phyloP scores from a whole-genome alignment of 345 rosid species.

The Eucalyptus tenuipes region DNA sequence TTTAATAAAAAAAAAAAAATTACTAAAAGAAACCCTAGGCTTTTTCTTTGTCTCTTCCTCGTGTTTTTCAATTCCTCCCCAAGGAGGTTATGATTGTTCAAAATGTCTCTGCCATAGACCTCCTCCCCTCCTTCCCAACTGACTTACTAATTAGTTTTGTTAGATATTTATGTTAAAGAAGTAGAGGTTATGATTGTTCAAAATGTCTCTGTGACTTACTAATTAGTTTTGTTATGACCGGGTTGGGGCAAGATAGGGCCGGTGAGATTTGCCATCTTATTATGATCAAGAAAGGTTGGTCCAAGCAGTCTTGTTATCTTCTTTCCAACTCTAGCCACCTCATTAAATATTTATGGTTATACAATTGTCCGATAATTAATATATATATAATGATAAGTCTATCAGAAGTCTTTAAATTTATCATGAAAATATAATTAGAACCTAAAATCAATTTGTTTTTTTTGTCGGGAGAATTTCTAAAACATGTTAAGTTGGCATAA shows the following conservation, averaged over 20 bases:
- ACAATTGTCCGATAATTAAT: too few species aligned
- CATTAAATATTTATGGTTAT: not conserved
- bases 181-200: too few species aligned
- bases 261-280: not conserved
- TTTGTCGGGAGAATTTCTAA: not conserved
- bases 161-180: too few species aligned
- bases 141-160: too few species aligned
- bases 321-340: not conserved
- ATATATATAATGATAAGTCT: not conserved
- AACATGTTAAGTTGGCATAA: accelerated
- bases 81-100: not conserved
- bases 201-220: too few species aligned
- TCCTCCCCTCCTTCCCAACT: too few species aligned
- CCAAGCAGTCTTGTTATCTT: not conserved
- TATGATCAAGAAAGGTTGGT: not conserved
- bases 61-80: too few species aligned
- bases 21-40: too few species aligned
- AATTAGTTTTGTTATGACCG: not conserved
- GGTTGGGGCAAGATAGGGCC: not conserved
- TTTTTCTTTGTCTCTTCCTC: too few species aligned
- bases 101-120: not conserved
- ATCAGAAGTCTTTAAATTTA: not conserved
- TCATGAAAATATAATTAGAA: accelerated
- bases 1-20: too few species aligned
- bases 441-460: too few species aligned